Evolutionary conservation across 257 asterid genomes (phyloP), one percentile per base, ranked within the genome.

Genomic region (Solanum dulcamara): DNA sequence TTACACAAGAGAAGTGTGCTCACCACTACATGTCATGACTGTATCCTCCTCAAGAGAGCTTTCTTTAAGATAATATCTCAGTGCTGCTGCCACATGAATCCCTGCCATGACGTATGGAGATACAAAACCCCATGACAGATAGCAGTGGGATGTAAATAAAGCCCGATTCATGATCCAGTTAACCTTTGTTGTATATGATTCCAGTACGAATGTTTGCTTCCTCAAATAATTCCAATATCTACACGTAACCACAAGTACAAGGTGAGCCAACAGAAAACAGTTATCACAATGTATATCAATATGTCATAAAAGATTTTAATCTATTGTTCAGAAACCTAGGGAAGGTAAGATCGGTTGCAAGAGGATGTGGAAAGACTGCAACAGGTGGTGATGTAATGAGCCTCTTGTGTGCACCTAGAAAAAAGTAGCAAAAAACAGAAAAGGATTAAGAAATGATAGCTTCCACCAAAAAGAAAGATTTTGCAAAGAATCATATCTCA

Each of bases 141-240:
- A 97, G 89, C 94, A 95, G 91, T 97, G 99, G 87, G 87, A 30
- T 88, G 93, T 92, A 92, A 95, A 97, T 85, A 97, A 88, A 67
- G 97, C 98, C 81, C 98, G 97, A 90, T 97, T 97, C 99, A 95
- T 95, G 84, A 97, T 89, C 98, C 96, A 92, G 91, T 97, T 97
- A 84, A 93, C 87, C 83, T 84, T 91, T 53, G 99, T 94, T 4
- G 98, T 81, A 90, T 97, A 97, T 26, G 99, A 95, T 91, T 97
- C 99, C 86, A 97, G 88, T 81, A 97, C 99, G 88, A 97, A 97
- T 81, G 99, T 95, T 87, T 97, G 99, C 93, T 97, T 97, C 92
- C 99, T 92, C 91, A 97, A 91, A 89, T 97, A 97, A 90, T 97
- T 97, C 99, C 99, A 97, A 84, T 95, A 97, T 95, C 99, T 95